These are phyloP conservation scores for Phytophthora citrophthora DNA, from an alignment of 352 stramenopile species.

Conservation along the genomic window DNA sequence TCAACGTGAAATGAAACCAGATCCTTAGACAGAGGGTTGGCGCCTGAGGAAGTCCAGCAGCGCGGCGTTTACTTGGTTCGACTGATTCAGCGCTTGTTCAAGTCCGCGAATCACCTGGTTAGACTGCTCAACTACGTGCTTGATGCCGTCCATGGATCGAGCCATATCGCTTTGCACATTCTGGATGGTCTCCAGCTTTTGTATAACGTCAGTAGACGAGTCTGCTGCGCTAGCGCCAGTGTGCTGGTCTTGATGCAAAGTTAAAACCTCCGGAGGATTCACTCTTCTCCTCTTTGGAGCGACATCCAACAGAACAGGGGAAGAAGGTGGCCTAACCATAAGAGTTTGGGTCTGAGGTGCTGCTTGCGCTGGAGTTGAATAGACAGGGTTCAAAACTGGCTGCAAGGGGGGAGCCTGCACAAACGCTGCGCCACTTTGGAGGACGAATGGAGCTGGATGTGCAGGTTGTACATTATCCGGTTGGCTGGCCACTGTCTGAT, in stretches of 20 bases:
- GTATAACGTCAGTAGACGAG: slow-evolving; percentile 5
- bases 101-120: slow-evolving; percentile 31
- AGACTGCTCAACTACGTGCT: slow-evolving; percentile 34
- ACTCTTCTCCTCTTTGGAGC: slow-evolving; percentile 20
- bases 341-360: slow-evolving; percentile 5
- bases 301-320: neutral
- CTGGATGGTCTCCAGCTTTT: slow-evolving; percentile 27
- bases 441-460: neutral
- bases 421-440: neutral
- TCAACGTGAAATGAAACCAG: neutral
- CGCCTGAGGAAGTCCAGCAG: slow-evolving; percentile 31
- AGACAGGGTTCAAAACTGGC: neutral
- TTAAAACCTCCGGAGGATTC: neutral
- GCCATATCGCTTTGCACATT: slow-evolving; percentile 29
- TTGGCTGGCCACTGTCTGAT: slow-evolving; percentile 2
- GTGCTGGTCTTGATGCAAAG: slow-evolving; percentile 2
- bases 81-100: slow-evolving; percentile 30
- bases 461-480: neutral
- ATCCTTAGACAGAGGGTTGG: slow-evolving; percentile 13
- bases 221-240: neutral
- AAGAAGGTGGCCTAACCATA: neutral
- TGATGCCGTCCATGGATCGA: slow-evolving; percentile 31
- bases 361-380: slow-evolving; percentile 6
- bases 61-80: slow-evolving; percentile 36
- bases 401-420: neutral